Conservation (phyloP, 2,329 filamentous ascomycete genomes). For the Saccharata proteae region DNA sequence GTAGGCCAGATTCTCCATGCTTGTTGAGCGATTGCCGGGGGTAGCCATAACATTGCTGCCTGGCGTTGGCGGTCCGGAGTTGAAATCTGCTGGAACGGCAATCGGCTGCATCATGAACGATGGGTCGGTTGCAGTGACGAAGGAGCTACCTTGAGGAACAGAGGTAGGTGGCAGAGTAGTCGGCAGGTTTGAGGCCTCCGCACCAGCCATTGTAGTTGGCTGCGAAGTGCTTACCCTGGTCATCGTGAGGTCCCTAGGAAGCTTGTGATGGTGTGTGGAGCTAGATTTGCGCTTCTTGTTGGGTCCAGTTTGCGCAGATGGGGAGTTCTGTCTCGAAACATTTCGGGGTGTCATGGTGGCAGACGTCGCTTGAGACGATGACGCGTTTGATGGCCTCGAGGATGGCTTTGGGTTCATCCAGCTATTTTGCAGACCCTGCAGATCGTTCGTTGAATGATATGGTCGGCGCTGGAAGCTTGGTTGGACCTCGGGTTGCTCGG, state of each 20-base stretch:
- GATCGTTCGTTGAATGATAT: conserved; percentile 51
- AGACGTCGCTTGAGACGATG: conserved; percentile 27
- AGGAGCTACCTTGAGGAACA: conserved; percentile 18
- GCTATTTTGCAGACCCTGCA: conserved; percentile 41
- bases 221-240: conserved; percentile 56
- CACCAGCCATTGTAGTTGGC: neutral
- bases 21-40: conserved; percentile 46
- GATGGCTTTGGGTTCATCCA: neutral
- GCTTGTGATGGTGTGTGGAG: conserved; percentile 38
- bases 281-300: conserved; percentile 76
- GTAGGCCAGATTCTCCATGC: conserved; percentile 49
- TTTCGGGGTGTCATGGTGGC: conserved; percentile 45
- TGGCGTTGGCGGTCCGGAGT: conserved; percentile 53
- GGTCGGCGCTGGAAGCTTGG: conserved; percentile 35
- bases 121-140: conserved; percentile 7
- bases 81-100: conserved; percentile 29
- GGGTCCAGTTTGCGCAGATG: conserved; percentile 51
- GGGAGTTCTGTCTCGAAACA: conserved; percentile 63
- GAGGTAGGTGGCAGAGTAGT: conserved; percentile 13
- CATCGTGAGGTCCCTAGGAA: conserved; percentile 68
- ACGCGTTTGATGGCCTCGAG: conserved; percentile 1
- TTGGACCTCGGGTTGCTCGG: conserved; percentile 9
- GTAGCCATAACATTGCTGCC: conserved; percentile 49
- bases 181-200: neutral
- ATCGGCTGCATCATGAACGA: conserved; percentile 10